A percentile compares a stretch with the other conserved stretches of the same genome.
Conservation (phyloP, 2,329 filamentous ascomycete genomes). For the Diplodia corticola region DNA sequence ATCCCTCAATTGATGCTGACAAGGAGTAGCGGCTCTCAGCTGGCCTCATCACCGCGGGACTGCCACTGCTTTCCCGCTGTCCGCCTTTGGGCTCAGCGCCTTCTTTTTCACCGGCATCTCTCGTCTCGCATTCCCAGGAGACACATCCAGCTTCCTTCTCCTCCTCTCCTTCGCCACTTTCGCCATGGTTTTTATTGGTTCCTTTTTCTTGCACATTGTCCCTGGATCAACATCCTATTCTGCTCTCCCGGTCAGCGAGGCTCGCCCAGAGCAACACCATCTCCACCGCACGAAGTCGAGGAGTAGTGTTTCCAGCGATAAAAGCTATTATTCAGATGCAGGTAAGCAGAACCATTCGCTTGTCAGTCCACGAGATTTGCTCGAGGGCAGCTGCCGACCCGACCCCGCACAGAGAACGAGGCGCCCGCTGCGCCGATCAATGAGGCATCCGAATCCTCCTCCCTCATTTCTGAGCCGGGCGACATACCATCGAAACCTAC, state of each 20-base stretch:
- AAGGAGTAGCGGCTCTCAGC: slow-evolving; percentile 70
- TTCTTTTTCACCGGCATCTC: slow-evolving; percentile 91
- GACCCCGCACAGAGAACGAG: slow-evolving; percentile 17
- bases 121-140: slow-evolving; percentile 74
- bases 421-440: slow-evolving; percentile 6
- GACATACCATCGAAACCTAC: slow-evolving; percentile 51
- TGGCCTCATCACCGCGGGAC: slow-evolving; percentile 90
- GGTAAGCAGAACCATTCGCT: slow-evolving; percentile 56
- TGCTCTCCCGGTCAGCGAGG: slow-evolving; percentile 52
- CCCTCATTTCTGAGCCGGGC: slow-evolving; percentile 70
- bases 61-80: slow-evolving; percentile 88
- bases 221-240: slow-evolving; percentile 57
- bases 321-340: slow-evolving; percentile 54
- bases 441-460: slow-evolving; percentile 72
- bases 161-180: slow-evolving; percentile 80
- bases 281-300: slow-evolving; percentile 50
- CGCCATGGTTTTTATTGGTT: slow-evolving; percentile 69
- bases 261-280: slow-evolving; percentile 35
- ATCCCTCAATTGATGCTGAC: slow-evolving; percentile 26
- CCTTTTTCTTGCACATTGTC: slow-evolving; percentile 83
- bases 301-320: slow-evolving; percentile 45
- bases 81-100: slow-evolving; percentile 90
- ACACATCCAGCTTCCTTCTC: slow-evolving; percentile 78
- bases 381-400: slow-evolving; percentile 21
- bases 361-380: slow-evolving; percentile 12